Evolutionary conservation across 768 basidiomycete species (phyloP).

Genomic region (Lyophyllum semitale): DNA sequence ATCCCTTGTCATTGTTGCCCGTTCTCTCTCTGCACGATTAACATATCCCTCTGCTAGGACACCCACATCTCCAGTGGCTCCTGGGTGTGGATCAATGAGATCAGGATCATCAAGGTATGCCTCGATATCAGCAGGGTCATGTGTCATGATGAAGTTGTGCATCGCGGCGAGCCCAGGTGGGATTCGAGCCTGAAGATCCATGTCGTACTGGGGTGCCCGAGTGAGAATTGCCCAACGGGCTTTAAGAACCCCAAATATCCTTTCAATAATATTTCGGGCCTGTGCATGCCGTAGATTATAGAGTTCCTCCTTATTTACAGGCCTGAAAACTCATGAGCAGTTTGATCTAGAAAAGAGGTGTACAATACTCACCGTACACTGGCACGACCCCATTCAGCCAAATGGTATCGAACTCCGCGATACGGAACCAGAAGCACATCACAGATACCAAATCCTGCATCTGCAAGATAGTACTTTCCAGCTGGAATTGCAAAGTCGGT

Average conservation of each 20-base stretch:
- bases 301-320: conserved; percentile 21
- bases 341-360: neutral
- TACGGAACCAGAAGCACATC: conserved; percentile 33
- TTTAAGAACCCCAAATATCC: conserved; percentile 30
- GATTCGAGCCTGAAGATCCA: conserved; percentile 27
- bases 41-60: neutral
- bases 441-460: conserved; percentile 30
- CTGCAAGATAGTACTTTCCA: conserved; percentile 34
- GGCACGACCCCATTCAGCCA: conserved; percentile 15
- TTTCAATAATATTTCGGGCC: conserved; percentile 26
- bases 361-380: neutral
- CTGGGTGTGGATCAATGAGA: conserved; percentile 1
- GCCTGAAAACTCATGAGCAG: conserved; percentile 10
- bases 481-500: conserved; percentile 26
- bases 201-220: conserved; percentile 18
- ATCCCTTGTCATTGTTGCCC: neutral
- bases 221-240: conserved; percentile 16
- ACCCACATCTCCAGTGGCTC: neutral
- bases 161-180: conserved; percentile 22
- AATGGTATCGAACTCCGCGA: conserved; percentile 34
- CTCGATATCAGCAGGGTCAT: conserved; percentile 29
- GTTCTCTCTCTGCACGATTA: neutral
- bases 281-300: conserved; percentile 28
- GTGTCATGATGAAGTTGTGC: conserved; percentile 30
- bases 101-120: conserved; percentile 3